Conservation (phyloP, 1,284 basidiomycete genomes). For the Marasmius fiardii region DNA sequence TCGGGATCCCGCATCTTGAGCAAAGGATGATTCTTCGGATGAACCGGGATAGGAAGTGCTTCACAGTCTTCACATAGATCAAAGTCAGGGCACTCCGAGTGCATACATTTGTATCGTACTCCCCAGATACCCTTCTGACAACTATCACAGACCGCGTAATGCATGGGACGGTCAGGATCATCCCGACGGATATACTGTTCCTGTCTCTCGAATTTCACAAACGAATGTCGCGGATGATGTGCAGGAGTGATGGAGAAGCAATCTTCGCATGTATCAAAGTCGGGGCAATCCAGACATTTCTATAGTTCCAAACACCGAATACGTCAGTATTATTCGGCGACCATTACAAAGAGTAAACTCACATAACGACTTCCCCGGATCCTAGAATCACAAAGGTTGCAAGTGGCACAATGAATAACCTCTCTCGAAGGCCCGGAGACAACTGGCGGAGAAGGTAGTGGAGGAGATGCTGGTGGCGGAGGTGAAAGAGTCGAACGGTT, state of each 20-base stretch:
- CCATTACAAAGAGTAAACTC: slow-evolving; percentile 26
- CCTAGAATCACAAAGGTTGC: slow-evolving; percentile 71
- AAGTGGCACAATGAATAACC: slow-evolving; percentile 56
- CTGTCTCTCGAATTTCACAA: slow-evolving; percentile 61
- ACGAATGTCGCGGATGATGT: slow-evolving; percentile 78
- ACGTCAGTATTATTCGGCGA: background rate
- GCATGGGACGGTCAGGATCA: slow-evolving; percentile 22
- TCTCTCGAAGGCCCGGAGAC: slow-evolving; percentile 16
- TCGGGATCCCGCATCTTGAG: slow-evolving; percentile 69
- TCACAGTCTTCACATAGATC: slow-evolving; percentile 85
- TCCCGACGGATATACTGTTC: slow-evolving; percentile 48
- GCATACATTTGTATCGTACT: slow-evolving; percentile 82
- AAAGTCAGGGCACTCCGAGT: slow-evolving; percentile 77
- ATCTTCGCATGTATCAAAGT: slow-evolving; percentile 70
- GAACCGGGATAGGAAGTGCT: slow-evolving; percentile 73
- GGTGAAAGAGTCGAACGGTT: no score
- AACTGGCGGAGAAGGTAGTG: slow-evolving; percentile 9
- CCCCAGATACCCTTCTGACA: slow-evolving; percentile 61
- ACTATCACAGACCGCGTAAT: slow-evolving; percentile 53
- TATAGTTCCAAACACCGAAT: slow-evolving; percentile 29
- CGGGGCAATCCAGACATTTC: slow-evolving; percentile 75
- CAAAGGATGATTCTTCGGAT: slow-evolving; percentile 73
- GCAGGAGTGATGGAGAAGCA: slow-evolving; percentile 71
- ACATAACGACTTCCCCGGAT: slow-evolving; percentile 71
- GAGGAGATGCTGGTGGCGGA: no score